A percentile compares a stretch with the other conserved stretches of the same genome.
These are phyloP conservation scores for Saccharomycopsis sp. DNA, from an alignment of 805 yeast species.

Conservation along the genomic window DNA sequence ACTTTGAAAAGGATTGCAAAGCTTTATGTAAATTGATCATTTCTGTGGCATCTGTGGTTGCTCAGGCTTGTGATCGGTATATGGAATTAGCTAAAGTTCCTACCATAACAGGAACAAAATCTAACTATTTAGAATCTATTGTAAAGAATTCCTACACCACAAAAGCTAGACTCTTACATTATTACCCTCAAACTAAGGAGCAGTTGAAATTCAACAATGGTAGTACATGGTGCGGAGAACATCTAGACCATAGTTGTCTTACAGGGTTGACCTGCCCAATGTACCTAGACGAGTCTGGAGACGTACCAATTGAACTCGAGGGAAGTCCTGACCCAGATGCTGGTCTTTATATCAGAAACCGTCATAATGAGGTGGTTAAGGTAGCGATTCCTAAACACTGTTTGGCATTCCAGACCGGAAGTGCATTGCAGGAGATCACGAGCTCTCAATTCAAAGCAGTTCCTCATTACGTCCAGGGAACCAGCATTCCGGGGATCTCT, in stretches of 20 bases:
- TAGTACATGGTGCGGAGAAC: constrained; percentile 57
- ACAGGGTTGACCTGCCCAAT: constrained; percentile 54
- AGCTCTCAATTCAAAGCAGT: constrained; percentile 48
- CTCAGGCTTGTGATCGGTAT: constrained; percentile 47
- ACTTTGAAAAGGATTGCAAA: constrained; percentile 35
- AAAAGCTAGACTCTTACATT: constrained; percentile 52
- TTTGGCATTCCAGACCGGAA: constrained; percentile 56
- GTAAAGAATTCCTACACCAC: constrained; percentile 46
- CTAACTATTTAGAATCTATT: constrained; percentile 37
- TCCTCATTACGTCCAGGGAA: constrained; percentile 49
- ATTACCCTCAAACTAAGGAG: constrained; percentile 33
- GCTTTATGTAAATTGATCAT: constrained; percentile 39
- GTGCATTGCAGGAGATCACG: constrained; percentile 47
- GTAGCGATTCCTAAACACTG: constrained; percentile 50
- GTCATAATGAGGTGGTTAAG: constrained; percentile 39
- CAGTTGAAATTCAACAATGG: constrained; percentile 19
- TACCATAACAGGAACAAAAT: constrained; percentile 8
- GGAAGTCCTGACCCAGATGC: constrained; percentile 39
- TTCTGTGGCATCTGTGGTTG: constrained; percentile 42
- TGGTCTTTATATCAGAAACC: constrained; percentile 45
- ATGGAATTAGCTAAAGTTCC: constrained; percentile 26
- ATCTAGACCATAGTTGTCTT: constrained; percentile 52
- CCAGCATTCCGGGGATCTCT: constrained; percentile 31
- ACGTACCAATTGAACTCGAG: constrained; percentile 22
- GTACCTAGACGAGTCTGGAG: constrained; percentile 35